Base-by-base conservation (phyloP, 192 early-diverging fungal genomes). In the Pilobolus umbonatus region DNA sequence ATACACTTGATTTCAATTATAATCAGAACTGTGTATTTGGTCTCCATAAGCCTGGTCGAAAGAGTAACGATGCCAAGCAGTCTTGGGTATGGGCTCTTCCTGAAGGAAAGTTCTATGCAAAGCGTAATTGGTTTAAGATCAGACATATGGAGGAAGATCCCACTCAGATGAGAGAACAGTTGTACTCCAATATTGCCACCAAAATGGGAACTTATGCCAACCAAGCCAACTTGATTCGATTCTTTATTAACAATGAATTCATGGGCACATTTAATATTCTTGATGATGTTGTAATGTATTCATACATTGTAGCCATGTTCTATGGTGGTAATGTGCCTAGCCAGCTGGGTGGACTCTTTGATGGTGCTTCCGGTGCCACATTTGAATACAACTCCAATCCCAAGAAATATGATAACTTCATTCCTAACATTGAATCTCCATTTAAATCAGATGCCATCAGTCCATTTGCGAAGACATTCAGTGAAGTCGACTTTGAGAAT, bases 51-150 rank as follows among this genome's bases (percentile, higher is more conserved):
- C 57, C 72, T 22, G 76, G 76, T 43, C 71, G 71, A 50, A 74
- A 74, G 58, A 74, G 74, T 8, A 78, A 78, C 57, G 71, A 78
- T 34, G 69, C 76, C 53, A 78, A 78, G 57, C 76, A 78, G 40
- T 71, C 66, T 44, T 78, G 76, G 76, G 56, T 55, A 11, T 78
- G 69, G 69, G 28, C 30, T 28, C 64, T 74, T n/a, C 22, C 58
- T 21, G 28, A 15, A 1, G 62, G 60, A 2, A 40, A 74, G 3
- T 48, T 31, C 30, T 50, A 61, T 3, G 58, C 68, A 22, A 63
- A 60, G n/a, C 76, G 76, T 11, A 67, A 35, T 45, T 74, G 55
- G 19, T 72, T 78, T 63, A 78, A 78, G 67, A 43, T 72, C 31
- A 73, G 76, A 44, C 73, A 78, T 19, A 67, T 69, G 63, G 75